Percentiles rank a stretch among this genome's conserved stretches.
phyloP scores from a whole-genome alignment of 2,329 filamentous ascomycete species.

The Aspergillus pseudoglaucus region DNA sequence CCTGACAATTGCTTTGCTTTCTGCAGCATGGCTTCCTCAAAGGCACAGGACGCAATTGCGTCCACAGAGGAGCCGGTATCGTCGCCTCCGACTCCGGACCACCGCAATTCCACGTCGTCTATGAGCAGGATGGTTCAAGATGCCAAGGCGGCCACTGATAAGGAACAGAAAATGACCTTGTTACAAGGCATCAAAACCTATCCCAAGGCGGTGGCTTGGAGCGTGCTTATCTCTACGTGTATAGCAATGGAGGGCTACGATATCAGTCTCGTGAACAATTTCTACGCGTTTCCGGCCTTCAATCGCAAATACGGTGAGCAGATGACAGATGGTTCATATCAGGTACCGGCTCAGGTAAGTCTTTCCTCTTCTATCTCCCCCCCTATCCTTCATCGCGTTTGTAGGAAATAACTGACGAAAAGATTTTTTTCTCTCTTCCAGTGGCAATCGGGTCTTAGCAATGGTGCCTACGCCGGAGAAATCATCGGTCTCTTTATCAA shows the following conservation, averaged over 20 bases:
- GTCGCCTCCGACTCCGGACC: conserved; percentile 10
- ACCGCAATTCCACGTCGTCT: conserved; percentile 16
- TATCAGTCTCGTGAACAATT: conserved; percentile 72
- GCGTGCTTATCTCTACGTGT: conserved; percentile 77
- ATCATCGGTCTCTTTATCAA: conserved; percentile 49
- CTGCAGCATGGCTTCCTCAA: conserved; percentile 20
- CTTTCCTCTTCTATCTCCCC: background rate
- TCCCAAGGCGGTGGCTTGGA: conserved; percentile 80
- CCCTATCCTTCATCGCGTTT: background rate
- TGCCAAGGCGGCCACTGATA: conserved; percentile 38
- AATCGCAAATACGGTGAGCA: conserved; percentile 36
- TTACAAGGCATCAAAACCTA: conserved; percentile 73
- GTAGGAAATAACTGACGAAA: conserved; percentile 11
- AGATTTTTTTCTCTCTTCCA: conserved; percentile 11
- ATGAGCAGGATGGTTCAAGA: conserved; percentile 32
- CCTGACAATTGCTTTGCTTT: background rate
- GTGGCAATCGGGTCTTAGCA: conserved; percentile 43
- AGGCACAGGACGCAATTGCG: conserved; percentile 23
- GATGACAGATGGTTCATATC: conserved; percentile 28
- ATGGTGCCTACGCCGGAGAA: conserved; percentile 39
- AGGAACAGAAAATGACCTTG: conserved; percentile 61
- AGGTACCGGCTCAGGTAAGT: conserved; percentile 34
- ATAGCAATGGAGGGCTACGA: conserved; percentile 92
- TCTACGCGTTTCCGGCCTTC: conserved; percentile 50
- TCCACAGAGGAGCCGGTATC: conserved; percentile 10